Evolutionary conservation across 2,329 filamentous ascomycete species (phyloP).

Genomic region (Fusarium virguliforme): DNA sequence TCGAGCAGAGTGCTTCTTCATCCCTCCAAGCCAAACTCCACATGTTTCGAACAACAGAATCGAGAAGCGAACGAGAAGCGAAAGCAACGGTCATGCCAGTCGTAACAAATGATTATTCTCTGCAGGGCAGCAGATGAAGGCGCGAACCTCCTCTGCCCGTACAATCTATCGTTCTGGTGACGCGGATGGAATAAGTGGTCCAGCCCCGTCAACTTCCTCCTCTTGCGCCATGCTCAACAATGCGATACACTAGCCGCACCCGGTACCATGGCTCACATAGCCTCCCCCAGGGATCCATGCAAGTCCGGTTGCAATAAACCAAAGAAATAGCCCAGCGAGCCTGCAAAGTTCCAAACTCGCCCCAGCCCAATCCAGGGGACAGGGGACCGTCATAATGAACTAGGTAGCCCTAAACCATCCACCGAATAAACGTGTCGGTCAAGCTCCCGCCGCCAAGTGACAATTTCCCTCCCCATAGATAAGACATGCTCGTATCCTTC

Average conservation of each 20-base stretch:
- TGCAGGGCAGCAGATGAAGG: conserved; percentile 53
- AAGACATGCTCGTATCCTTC: conserved; percentile 29
- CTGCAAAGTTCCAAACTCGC: conserved; percentile 29
- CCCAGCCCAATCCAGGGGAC: conserved; percentile 28
- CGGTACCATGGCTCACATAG: conserved; percentile 34
- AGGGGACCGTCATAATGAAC: conserved; percentile 30
- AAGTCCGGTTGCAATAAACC: conserved; percentile 34
- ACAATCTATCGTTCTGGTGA: conserved; percentile 57
- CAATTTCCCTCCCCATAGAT: conserved; percentile 27
- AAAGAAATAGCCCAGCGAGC: conserved; percentile 30
- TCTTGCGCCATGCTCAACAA: conserved; percentile 49
- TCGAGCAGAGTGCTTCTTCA: neutral
- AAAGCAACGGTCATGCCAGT: conserved; percentile 50
- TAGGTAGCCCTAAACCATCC: conserved; percentile 33
- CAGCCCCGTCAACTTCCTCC: conserved; percentile 44
- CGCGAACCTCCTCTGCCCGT: conserved; percentile 58
- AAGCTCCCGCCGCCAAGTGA: conserved; percentile 35
- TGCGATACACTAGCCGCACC: conserved; percentile 44
- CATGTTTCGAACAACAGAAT: conserved; percentile 12
- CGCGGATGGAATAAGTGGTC: conserved; percentile 44
- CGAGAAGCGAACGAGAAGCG: conserved; percentile 34
- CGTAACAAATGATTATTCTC: conserved; percentile 54
- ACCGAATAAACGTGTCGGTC: conserved; percentile 28
- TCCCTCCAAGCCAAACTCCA: conserved; percentile 10
- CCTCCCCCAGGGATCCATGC: conserved; percentile 50